Percentiles rank a stretch among this genome's conserved stretches.
phyloP scores from a whole-genome alignment of 2,329 filamentous ascomycete genomes.

The Trichothecium sympodiale region DNA sequence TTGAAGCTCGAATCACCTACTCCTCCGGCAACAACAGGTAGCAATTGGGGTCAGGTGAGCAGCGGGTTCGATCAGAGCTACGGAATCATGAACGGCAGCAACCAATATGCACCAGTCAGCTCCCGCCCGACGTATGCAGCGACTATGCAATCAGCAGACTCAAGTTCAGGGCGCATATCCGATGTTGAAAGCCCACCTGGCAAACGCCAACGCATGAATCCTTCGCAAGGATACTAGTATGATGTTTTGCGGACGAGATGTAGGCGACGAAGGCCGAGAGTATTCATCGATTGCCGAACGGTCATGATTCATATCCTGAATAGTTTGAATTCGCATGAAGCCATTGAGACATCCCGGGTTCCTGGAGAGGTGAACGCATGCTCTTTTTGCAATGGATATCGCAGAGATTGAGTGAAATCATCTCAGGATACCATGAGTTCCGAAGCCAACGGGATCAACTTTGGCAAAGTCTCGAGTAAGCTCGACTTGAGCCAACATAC shows the following conservation, averaged over 20 bases:
- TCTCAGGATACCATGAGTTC: no score
- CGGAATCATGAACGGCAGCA: conserved; percentile 30
- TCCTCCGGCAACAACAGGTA: conserved; percentile 34
- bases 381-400: no score
- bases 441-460: no score
- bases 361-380: no score
- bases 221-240: conserved; percentile 25
- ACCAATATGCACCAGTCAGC: conserved; percentile 22
- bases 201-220: conserved; percentile 41
- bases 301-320: no score
- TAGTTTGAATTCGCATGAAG: no score
- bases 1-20: conserved; percentile 46
- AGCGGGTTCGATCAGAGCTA: conserved; percentile 33
- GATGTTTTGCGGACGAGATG: neutral
- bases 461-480: no score
- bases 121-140: conserved; percentile 14
- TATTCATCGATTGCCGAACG: no score
- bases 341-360: no score
- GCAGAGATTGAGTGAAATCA: no score
- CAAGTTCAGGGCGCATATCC: conserved; percentile 19
- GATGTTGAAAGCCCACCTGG: conserved; percentile 34
- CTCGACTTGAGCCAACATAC: no score
- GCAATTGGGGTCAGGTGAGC: conserved; percentile 36
- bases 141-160: conserved; percentile 12
- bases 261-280: no score